Evolutionary conservation across 768 basidiomycete genomes (phyloP), one percentile per base, ranked within the genome.

Genomic region (Termitomyces sp.): DNA sequence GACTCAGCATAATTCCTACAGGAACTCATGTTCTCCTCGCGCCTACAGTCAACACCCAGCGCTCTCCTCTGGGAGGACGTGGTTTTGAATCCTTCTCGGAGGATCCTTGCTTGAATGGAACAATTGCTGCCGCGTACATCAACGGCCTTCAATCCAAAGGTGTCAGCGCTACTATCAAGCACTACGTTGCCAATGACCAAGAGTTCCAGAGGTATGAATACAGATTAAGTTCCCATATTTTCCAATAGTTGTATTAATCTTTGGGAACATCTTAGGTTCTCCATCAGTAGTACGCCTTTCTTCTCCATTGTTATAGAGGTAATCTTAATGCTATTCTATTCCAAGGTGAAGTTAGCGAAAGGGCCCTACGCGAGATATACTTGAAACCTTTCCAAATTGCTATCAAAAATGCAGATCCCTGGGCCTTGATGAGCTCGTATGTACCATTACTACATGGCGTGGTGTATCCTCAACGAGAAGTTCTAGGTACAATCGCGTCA

Each of bases 11-110:
- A 25, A 1, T n/a, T 17, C 40, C 14, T 65, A 5, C 29, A 78
- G 77, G 76, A 37, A 65, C 65, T 14, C 77, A 80, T 63, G 73
- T 83, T 34, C 69, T 84, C 0, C 75, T 86, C n/a, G 85, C 77
- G 1, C 86, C 85, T 2, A 87, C 85, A 1, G 78, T 84, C 60
- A 87, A 87, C 63, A 86, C 80, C 25, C 84, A 84, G 58, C 75
- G 85, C n/a, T 81, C 78, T 6, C 82, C 81, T 25, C 69, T 82
- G 5, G 80, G 82, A 32, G 82, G 82, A 6, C 75, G 81, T 46
- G 72, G 77, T 25, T 88, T 87, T 62, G 86, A 87, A 62, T 82
- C 80, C 12, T 85, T 84, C 65, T 80, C 83, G 4, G 84, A 86
- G 67, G 85, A 86, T 65, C 84, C 85, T 16, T 72, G 76, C 54